These are phyloP conservation scores for Mortierella sp. DNA, from an alignment of 371 early-diverging fungal genomes.

Conservation along the genomic window DNA sequence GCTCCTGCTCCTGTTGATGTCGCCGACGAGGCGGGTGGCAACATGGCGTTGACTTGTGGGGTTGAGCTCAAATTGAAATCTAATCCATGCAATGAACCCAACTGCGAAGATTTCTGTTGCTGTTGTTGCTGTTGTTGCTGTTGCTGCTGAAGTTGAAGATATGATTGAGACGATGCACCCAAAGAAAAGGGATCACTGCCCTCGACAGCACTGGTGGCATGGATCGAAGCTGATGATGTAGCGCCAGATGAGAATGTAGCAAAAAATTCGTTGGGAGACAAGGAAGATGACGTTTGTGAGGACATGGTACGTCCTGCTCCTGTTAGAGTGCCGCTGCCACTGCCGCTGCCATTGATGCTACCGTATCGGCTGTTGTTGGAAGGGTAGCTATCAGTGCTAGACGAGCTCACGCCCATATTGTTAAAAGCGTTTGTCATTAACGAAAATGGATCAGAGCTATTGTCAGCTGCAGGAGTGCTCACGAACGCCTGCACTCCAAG, in stretches of 20 bases:
- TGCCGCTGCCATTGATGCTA: background rate
- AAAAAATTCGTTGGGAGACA: constrained; percentile 17
- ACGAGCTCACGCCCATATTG: constrained; percentile 26
- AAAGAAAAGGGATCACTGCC: constrained; percentile 28
- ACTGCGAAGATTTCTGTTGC: constrained; percentile 8
- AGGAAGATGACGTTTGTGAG: constrained; percentile 1
- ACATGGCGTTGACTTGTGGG: background rate
- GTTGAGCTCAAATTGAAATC: constrained; percentile 6
- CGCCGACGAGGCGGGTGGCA: background rate
- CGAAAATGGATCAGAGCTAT: constrained; percentile 38
- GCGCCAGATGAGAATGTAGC: constrained; percentile 8
- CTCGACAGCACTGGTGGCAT: background rate
- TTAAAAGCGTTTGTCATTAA: constrained; percentile 39
- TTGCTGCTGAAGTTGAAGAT: constrained; percentile 10
- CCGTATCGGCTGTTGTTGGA: background rate
- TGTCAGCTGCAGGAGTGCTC: constrained; percentile 26
- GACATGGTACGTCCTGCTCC: background rate
- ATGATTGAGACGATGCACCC: constrained; percentile 5
- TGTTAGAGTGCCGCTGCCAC: background rate
- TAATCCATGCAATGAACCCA: constrained; percentile 20
- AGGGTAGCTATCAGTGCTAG: background rate
- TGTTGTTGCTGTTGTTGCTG: constrained; percentile 21
- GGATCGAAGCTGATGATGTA: constrained; percentile 3
- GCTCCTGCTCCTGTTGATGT: background rate
- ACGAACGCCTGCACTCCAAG: constrained; percentile 20